These are phyloP conservation scores for Leccinellum rugosiceps DNA, from an alignment of 768 basidiomycete species.

Conservation along the genomic window DNA sequence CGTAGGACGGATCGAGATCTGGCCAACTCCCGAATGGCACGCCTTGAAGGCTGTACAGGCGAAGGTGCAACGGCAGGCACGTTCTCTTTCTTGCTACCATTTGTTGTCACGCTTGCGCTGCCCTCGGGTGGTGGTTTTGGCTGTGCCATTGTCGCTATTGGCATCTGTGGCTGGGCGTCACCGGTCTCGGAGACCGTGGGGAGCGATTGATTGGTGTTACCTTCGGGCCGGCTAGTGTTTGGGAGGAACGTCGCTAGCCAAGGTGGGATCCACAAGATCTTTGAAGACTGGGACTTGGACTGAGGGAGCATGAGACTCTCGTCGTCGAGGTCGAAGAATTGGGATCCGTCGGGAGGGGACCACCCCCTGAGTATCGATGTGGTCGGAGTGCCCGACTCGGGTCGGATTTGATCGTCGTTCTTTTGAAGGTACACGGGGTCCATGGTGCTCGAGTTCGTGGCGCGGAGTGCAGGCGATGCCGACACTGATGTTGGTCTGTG, in stretches of 20 bases:
- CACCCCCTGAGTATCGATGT: slow-evolving; percentile 21
- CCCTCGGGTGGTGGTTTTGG: neutral
- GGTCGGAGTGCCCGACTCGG: neutral
- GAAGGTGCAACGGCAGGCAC: neutral
- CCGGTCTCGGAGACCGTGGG: neutral
- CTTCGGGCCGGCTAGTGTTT: neutral
- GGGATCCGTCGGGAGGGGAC: slow-evolving; percentile 25
- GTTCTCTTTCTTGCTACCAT: neutral
- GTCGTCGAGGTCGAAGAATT: slow-evolving; percentile 25
- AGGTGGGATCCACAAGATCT: slow-evolving; percentile 4
- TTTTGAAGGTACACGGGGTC: neutral
- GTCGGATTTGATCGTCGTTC: slow-evolving; percentile 1
- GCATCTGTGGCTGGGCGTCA: neutral
- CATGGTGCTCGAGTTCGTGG: neutral
- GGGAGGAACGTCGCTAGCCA: slow-evolving; percentile 1
- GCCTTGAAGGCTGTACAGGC: neutral
- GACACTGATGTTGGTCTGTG: neutral
- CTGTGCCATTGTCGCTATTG: neutral
- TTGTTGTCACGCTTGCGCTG: neutral
- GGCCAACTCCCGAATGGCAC: slow-evolving; percentile 1
- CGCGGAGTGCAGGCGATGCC: neutral
- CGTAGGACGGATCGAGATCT: neutral
- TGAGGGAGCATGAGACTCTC: slow-evolving; percentile 13
- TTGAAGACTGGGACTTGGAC: neutral
- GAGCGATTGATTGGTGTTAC: neutral